These are phyloP conservation scores for Ambrosia hybrid DNA, from an alignment of 140 eudicot genomes.

Conservation along the genomic window DNA sequence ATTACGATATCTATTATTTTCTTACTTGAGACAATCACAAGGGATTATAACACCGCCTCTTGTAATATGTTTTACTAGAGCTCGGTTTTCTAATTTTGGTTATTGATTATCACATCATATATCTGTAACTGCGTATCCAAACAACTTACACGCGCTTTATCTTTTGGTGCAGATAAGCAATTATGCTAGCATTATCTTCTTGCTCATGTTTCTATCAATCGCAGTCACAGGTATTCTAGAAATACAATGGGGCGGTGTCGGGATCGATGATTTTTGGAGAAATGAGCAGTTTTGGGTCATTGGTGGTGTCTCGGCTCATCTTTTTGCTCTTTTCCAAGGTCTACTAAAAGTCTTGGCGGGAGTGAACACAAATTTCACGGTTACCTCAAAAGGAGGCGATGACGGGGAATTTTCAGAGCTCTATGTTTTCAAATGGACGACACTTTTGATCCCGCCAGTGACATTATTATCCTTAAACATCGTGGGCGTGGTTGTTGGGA, in stretches of 20 bases:
- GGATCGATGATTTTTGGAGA: constrained; percentile 77
- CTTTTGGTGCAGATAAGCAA: constrained; percentile 57
- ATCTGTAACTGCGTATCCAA: not conserved
- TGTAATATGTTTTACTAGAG: not conserved
- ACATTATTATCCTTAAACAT: constrained; percentile 61
- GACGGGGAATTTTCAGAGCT: constrained; percentile 70
- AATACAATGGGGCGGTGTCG: constrained; percentile 74
- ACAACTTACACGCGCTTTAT: not conserved
- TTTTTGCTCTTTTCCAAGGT: constrained; percentile 72
- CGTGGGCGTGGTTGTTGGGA: constrained; percentile 56
- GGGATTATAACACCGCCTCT: not conserved
- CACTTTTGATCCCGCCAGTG: constrained; percentile 61
- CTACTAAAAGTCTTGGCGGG: constrained; percentile 69
- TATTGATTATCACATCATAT: not conserved
- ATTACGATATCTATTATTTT: not conserved
- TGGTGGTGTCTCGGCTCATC: constrained; percentile 71
- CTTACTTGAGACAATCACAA: not conserved
- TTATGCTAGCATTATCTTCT: constrained; percentile 59
- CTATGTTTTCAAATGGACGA: constrained; percentile 71
- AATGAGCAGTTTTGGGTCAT: constrained; percentile 81
- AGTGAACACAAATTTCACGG: constrained; percentile 68
- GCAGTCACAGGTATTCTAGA: constrained; percentile 59
- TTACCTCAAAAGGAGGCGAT: constrained; percentile 73
- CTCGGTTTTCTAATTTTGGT: not conserved
- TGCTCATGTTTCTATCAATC: constrained; percentile 60